Base-by-base conservation (phyloP, 2,329 filamentous ascomycete species). In the Pseudogymnoascus sp. region DNA sequence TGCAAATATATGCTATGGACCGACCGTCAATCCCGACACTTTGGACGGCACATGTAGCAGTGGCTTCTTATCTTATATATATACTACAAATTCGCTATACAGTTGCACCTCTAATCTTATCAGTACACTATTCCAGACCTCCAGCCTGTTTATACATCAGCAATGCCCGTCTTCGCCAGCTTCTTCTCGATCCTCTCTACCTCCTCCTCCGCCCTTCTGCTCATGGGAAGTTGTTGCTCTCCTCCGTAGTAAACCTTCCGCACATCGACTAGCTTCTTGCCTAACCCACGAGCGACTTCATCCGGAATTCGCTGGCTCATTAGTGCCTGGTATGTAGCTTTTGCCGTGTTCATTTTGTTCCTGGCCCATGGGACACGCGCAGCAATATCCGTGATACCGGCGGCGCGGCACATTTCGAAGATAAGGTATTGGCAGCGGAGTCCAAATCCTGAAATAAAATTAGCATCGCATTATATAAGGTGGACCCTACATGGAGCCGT, bases 271-370 rank as follows among this genome's bases (percentile, higher is more conserved):
- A 99, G 74, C 83, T 99, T 99, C 83, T 90, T 93, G 64, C 94
- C 93, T 66, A 92, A 80, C 60, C 91, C 93, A 58, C 89, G 83
- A 62, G 94, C 94, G 71, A 99, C 87, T 72, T 93, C 86, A 73
- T 97, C 90, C 31, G 94, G 94, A 71, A 96, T 81, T 64, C 84
- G 84, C 78, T 99, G 94, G 78, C 81, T 88, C 74, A 84, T 83
- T 65, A 99, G 79, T 4, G 92, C 93, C 74, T 93, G 75, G 75
- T 89, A 90, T 40, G 91, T 84, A 11, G 94, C 94, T 79, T 97
- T 97, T 77, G 96, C 89, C 15, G 92, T 90, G 79, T 99, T 99
- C 92, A 97, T 96, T 68, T 92, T 91, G 80, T 96, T 97, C 70
- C 92, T 85, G 65, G 90, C 90, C 50, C 93, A 88, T 37, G 87